Base-by-base conservation (phyloP, 352 stramenopile species). In the Phytophthora constricta region DNA sequence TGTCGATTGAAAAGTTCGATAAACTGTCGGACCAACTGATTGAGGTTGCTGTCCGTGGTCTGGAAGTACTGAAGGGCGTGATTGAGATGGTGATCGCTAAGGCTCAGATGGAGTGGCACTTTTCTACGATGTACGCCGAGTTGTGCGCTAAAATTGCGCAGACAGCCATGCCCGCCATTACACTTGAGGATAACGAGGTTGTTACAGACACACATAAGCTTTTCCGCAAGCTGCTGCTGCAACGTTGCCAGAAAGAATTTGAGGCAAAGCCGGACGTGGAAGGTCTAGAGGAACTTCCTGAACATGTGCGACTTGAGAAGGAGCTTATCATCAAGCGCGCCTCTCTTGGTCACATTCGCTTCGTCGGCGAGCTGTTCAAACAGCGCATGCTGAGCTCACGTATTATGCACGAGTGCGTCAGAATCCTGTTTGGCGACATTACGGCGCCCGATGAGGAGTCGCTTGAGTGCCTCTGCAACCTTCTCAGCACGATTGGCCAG, bases 1-100 rank as follows among this genome's bases (percentile, higher is more conserved):
- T 99, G 42, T 98, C 93, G 45, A 89, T 98, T 31, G 98, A 98
- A 45, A 99, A 98, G 62, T 98, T 99, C 53, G 93, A 98, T 57
- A 97, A 97, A 66, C 79, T 99, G 26, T 98, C 91, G 20, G 80
- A 93, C 43, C 81, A 93, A 45, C 91, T 99, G 31, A 93, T 98
- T 63, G 75, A 91, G 11, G 92, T 98, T 39, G 93, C 91, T 5
- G 95, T 98, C 61, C 87, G 80, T 16, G 82, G 80, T 31, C 61
- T 91, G 9, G 86, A 92, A 17, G 84, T 96, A 17, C 68, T 98
- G 14, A 87, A 86, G 51, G 90, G 85, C 33, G 92, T 97, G 37
- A 98, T 99, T 58, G 80, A 93, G 25, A 88, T 98, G 61, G 93
- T 99, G 63, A 92, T 99, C 16, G 77, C 87, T 14, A 98, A 99